Evolutionary conservation across 1,284 basidiomycete species (phyloP), one percentile per base, ranked within the genome.

Genomic region (Ustilago tritici): DNA sequence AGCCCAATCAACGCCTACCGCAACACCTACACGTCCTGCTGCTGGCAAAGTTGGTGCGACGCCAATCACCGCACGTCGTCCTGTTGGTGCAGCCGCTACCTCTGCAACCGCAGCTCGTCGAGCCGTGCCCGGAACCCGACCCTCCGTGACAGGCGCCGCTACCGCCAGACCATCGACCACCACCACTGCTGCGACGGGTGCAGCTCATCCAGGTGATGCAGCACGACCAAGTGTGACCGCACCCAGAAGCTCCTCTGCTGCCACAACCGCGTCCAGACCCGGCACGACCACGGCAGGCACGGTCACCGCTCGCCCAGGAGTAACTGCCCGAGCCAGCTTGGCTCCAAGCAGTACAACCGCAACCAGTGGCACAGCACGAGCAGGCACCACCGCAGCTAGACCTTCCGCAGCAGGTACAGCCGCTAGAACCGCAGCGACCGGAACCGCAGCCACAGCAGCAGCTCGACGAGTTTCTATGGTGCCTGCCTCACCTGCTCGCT

Each of bases 401-500:
- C 54, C 75, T 10, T n/a, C 75, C 28, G 61, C 66, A 38, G 54
- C 54, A 12, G 40, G 54, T 17, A 58, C 72, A 31, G 53, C 72
- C 28, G 56, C 67, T 14, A 56, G 66, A 19, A 59, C 73, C 7
- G 38, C 64, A 31, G 38, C 69, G 28, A 40, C 66, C n/a, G 49
- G 60, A 23, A 14, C 63, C 5, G 55, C 61, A n/a, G 38, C 65
- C 5, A 52, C 70, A 28, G 28, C 69, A 11, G 55, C 63, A 9
- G 56, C 67, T 34, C 59, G 70, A 56, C 55, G 69, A 15, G 62
- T 67, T 8, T 64, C 73, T 7, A 69, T 65, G 5, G 70, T 70
- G 8, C 77, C 77, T 46, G 17, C 77, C 7, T 76, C 77, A 14
- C 73, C 77, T 14, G 69, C 73, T 35, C 71, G 70, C 36, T 56